Base-by-base conservation (phyloP, 2,329 filamentous ascomycete species). In the Trichoderma koningii region DNA sequence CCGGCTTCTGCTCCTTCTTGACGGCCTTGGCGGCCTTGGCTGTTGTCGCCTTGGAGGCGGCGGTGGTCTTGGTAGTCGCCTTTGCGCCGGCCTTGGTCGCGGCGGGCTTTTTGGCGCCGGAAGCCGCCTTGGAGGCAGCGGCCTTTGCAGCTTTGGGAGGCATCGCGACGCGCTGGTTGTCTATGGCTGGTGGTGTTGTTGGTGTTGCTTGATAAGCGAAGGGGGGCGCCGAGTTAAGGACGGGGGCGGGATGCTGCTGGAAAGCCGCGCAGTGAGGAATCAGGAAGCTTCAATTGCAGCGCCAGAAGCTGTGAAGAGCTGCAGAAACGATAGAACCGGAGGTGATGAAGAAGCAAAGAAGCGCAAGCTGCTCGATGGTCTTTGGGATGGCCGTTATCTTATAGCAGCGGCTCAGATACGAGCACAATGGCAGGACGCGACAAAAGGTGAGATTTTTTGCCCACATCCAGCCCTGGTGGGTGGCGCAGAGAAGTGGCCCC, bases 41-140 rank as follows among this genome's bases (percentile, higher is more conserved):
- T 48, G 74, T 72, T 34, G 70, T 70, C 26, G 73, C 67, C 66
- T 74, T 74, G 63, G 73, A 69, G 19, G 66, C 38, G 14, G 70
- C 63, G 26, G 68, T 61, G n/a, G 45, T 41, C 28, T 66, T 64
- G 6, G 73, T 38, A 7, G 59, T 55, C 34, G 64, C 55, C 53
- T 66, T 66, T 42, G 52, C 47, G 45, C 50, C 41, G n/a, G 59
- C 42, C 53, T 66, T 60, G 15, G 65, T 48, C 41, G 65, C 63
- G 7, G 72, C 41, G 6, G 72, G 50, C 61, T 73, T 73, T 64
- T 72, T 74, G 19, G 74, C 66, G 12, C 47, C 53, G 30, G 71
- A 51, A 42, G 71, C 65, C 42, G 72, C 67, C 70, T 71, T 75
- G 28, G 70, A 45, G 65, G 68, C 69, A 60, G 55, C 30, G 10